A percentile compares a stretch with the other conserved stretches of the same genome.
Conservation (phyloP, 305 asterid genomes). For the Caryopteris hybrid region DNA sequence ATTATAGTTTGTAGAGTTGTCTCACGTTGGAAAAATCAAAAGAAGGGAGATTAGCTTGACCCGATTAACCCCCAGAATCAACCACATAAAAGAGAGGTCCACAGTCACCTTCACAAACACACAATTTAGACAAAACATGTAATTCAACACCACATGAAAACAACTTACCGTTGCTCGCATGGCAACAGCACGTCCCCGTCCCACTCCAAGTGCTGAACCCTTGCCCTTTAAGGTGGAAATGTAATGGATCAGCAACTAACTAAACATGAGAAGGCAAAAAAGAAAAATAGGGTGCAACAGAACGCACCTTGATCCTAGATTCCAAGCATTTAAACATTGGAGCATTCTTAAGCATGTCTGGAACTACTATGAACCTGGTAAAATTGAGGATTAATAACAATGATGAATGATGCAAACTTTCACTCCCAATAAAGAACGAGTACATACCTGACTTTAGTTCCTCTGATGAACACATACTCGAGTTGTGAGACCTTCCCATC, state of each 20-base stretch:
- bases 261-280: conserved; percentile 1
- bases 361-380: conserved; percentile 89
- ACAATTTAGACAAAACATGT: no score
- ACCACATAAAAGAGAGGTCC: no score
- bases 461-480: conserved; percentile 93
- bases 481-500: conserved; percentile 89
- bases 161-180: conserved; percentile 86
- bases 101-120: no score
- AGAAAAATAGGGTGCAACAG: neutral
- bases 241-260: conserved; percentile 14
- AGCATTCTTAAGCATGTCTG: conserved; percentile 96
- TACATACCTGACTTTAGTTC: conserved; percentile 86
- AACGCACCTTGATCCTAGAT: conserved; percentile 76
- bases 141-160: neutral
- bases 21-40: no score
- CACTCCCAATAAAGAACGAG: neutral
- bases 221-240: conserved; percentile 56
- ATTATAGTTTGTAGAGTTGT: no score
- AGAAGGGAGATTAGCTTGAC: no score
- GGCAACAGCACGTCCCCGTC: conserved; percentile 95
- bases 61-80: no score
- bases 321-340: conserved; percentile 94
- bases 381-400: neutral
- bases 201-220: conserved; percentile 88
- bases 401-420: conserved; percentile 17